phyloP scores from a whole-genome alignment of 2,329 filamentous ascomycete genomes.

The Ceratocystis alfenasii region DNA sequence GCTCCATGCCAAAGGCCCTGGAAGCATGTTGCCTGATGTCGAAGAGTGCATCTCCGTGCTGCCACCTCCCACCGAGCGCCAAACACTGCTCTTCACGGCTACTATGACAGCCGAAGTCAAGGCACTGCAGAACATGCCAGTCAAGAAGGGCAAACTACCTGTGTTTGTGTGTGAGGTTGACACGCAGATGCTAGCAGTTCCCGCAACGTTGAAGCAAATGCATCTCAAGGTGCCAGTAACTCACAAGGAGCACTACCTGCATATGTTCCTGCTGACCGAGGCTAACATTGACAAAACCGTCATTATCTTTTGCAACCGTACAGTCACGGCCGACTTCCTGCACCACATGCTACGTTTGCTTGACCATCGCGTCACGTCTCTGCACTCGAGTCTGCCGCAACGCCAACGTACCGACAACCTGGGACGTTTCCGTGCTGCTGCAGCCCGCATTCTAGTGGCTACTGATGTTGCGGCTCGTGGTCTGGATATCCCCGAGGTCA shows the following conservation, averaged over 20 bases:
- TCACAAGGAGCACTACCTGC: conserved; percentile 89
- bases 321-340: conserved; percentile 73
- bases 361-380: conserved; percentile 76
- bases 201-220: conserved; percentile 66
- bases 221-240: conserved; percentile 83
- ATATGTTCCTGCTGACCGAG: conserved; percentile 72
- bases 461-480: conserved; percentile 91
- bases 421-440: conserved; percentile 77
- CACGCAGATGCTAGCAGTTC: conserved; percentile 62
- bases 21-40: conserved; percentile 89
- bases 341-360: conserved; percentile 79
- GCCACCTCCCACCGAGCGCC: conserved; percentile 64
- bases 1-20: conserved; percentile 57
- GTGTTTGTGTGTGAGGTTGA: conserved; percentile 86
- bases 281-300: conserved; percentile 61
- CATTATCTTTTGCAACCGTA: conserved; percentile 93
- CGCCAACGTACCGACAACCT: conserved; percentile 77
- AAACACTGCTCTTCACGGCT: conserved; percentile 91
- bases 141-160: conserved; percentile 55
- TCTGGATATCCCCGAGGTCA: conserved; percentile 88
- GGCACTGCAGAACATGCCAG: conserved; percentile 66
- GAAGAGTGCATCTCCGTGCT: conserved; percentile 76
- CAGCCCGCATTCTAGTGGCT: conserved; percentile 79
- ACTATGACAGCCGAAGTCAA: conserved; percentile 89
- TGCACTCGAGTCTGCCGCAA: conserved; percentile 81